phyloP scores from a whole-genome alignment of 306 rosid species.

The Cucurbita maxima region DNA sequence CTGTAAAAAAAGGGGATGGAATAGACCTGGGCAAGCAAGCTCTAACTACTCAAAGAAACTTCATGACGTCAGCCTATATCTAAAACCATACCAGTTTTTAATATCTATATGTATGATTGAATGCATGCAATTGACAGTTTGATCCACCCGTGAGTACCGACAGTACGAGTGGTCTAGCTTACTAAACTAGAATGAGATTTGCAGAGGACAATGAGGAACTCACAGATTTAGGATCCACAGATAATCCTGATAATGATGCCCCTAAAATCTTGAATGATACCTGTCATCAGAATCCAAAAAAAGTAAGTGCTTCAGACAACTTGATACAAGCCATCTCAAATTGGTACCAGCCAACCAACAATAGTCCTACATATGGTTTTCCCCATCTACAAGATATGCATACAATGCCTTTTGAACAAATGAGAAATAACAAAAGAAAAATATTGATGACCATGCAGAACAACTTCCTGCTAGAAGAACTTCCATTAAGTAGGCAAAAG shows the following conservation, averaged over 20 bases:
- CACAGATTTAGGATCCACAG: slow-evolving; percentile 72
- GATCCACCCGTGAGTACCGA: neutral
- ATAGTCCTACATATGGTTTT: neutral
- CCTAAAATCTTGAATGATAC: slow-evolving; percentile 72
- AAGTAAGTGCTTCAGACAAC: slow-evolving; percentile 1
- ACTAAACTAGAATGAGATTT: neutral
- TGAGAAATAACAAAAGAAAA: neutral
- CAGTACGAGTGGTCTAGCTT: neutral
- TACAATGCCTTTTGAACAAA: neutral
- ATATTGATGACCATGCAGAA: neutral
- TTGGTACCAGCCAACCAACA: neutral
- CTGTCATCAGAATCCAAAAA: slow-evolving; percentile 23
- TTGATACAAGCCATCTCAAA: neutral
- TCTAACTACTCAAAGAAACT: neutral
- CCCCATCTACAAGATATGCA: neutral
- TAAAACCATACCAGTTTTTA: neutral
- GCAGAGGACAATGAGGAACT: slow-evolving; percentile 16
- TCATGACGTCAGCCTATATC: neutral
- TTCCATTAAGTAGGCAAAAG: neutral
- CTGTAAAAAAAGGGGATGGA: neutral
- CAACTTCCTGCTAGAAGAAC: neutral
- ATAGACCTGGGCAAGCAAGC: neutral
- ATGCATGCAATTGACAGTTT: neutral
- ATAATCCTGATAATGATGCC: slow-evolving; percentile 76
- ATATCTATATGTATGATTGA: neutral